Conservation (phyloP, 179 eudicot genomes). For the Heliamphora pulchella region DNA sequence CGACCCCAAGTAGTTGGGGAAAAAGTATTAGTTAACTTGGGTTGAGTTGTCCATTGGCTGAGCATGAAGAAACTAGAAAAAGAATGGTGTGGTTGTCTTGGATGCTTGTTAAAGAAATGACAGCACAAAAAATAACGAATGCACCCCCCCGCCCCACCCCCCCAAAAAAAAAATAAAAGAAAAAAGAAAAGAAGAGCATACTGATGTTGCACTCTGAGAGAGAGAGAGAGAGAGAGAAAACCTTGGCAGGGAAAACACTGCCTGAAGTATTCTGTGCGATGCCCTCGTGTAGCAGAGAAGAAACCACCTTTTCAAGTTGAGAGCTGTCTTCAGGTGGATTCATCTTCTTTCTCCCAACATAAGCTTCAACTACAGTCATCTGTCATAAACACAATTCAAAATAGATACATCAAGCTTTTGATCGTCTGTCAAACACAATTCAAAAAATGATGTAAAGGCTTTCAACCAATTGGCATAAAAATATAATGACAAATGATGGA, state of each 20-base stretch:
- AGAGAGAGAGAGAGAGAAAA: slow-evolving; percentile 22
- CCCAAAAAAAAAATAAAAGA: too few species aligned
- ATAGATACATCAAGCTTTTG: neutral
- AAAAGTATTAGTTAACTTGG: neutral
- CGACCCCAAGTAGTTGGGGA: neutral
- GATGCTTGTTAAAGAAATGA: neutral
- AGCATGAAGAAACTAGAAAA: neutral
- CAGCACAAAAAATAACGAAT: neutral
- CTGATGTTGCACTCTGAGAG: neutral
- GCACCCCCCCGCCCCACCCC: too few species aligned
- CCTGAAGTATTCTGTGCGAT: slow-evolving; percentile 84
- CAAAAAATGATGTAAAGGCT: neutral
- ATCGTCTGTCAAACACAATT: neutral
- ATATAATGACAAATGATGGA: too few species aligned
- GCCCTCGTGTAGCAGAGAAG: slow-evolving; percentile 63
- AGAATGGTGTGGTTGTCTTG: neutral
- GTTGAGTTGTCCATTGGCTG: neutral
- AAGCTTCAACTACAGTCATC: slow-evolving; percentile 96
- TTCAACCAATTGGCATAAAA: neutral
- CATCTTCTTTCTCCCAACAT: slow-evolving; percentile 56
- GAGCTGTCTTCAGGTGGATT: slow-evolving; percentile 47
- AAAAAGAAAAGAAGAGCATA: neutral
- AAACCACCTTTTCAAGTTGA: slow-evolving; percentile 33
- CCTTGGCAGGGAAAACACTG: slow-evolving; percentile 72
- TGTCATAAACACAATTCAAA: slow-evolving; percentile 19